Evolutionary conservation across 2,329 filamentous ascomycete genomes (phyloP).

Genomic region (Zymoseptoria passerinii): DNA sequence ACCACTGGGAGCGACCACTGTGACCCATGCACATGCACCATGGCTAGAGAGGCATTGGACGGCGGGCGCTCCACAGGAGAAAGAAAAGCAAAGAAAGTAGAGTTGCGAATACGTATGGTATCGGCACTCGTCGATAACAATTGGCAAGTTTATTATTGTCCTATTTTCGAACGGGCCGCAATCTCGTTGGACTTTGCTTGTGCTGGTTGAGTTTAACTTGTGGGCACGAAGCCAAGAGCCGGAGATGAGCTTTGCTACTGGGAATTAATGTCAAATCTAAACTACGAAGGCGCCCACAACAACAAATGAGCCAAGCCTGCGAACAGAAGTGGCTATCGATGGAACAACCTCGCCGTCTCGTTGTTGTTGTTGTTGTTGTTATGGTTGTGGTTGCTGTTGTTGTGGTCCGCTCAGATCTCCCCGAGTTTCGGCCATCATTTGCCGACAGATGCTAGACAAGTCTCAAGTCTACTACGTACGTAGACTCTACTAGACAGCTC

Average conservation of each 20-base stretch:
- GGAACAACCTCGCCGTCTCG: neutral
- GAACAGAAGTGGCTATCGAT: neutral
- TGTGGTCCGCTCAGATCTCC: neutral
- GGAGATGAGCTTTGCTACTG: neutral
- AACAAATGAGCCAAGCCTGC: neutral
- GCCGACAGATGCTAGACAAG: too few species aligned
- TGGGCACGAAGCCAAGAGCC: neutral
- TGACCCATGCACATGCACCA: neutral
- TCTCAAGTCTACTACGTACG: neutral
- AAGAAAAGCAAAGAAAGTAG: neutral
- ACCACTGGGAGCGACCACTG: neutral
- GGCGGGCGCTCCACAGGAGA: neutral
- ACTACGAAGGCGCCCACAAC: neutral
- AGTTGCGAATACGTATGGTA: neutral
- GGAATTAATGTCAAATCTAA: neutral
- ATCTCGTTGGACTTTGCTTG: neutral
- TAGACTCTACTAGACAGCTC: neutral
- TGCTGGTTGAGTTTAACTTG: neutral
- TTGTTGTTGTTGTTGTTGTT: neutral
- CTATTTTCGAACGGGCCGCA: neutral
- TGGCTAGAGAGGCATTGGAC: neutral
- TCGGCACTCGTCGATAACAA: neutral
- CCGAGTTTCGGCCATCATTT: neutral
- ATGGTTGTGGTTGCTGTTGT: neutral
- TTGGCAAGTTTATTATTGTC: neutral